Percentiles rank a stretch among this genome's conserved stretches.
These are phyloP conservation scores for Phytopythium aichiense DNA, from an alignment of 352 stramenopile genomes.

Conservation along the genomic window DNA sequence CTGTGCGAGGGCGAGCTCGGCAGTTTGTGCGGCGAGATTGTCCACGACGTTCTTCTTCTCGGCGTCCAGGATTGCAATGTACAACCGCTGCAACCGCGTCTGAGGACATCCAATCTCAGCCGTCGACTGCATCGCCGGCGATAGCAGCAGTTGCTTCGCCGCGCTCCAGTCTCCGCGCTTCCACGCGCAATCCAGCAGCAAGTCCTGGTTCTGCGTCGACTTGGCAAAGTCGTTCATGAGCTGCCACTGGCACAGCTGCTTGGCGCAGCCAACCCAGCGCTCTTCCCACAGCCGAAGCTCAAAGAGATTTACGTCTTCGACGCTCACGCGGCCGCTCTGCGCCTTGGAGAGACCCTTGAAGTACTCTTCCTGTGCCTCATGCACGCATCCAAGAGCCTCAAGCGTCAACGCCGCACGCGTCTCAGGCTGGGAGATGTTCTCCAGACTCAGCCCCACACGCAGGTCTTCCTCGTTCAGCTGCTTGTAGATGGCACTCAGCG, in stretches of 20 bases:
- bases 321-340: slow-evolving; percentile 61
- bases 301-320: slow-evolving; percentile 83
- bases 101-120: slow-evolving; percentile 69
- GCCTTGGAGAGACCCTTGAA: slow-evolving; percentile 79
- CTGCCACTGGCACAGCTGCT: slow-evolving; percentile 91
- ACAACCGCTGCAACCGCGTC: slow-evolving; percentile 78
- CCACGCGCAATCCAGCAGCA: slow-evolving; percentile 91
- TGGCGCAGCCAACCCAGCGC: slow-evolving; percentile 88
- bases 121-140: slow-evolving; percentile 56
- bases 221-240: slow-evolving; percentile 92
- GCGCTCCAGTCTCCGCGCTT: slow-evolving; percentile 89
- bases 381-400: slow-evolving; percentile 76
- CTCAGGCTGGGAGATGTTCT: slow-evolving; percentile 73
- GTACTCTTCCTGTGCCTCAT: slow-evolving; percentile 87
- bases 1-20: slow-evolving; percentile 81
- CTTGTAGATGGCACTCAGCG: slow-evolving; percentile 83
- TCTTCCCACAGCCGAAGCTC: slow-evolving; percentile 87
- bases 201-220: slow-evolving; percentile 88
- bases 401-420: slow-evolving; percentile 70
- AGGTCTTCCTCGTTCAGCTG: slow-evolving; percentile 84
- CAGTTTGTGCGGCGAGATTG: slow-evolving; percentile 59
- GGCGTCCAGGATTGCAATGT: slow-evolving; percentile 83
- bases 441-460: slow-evolving; percentile 69
- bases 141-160: slow-evolving; percentile 73
- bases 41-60: slow-evolving; percentile 75